Evolutionary conservation across 371 early-diverging fungal genomes (phyloP).

Genomic region (Mortierella polycephala): DNA sequence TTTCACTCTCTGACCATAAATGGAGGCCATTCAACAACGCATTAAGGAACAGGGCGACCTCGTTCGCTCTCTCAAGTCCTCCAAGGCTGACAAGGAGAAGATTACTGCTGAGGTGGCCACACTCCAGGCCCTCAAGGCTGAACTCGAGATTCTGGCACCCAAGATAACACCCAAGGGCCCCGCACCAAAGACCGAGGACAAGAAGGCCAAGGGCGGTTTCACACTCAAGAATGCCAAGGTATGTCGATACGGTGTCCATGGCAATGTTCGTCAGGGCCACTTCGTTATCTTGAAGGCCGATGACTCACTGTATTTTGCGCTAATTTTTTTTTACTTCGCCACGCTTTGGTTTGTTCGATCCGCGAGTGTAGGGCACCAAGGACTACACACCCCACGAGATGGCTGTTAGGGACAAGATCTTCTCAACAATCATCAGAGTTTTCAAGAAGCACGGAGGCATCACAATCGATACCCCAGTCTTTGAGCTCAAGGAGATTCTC

Average conservation of each 20-base stretch:
- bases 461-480: slow-evolving; percentile 99
- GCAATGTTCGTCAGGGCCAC: background rate
- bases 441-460: slow-evolving; percentile 98
- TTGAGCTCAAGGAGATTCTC: slow-evolving; percentile 98
- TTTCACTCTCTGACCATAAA: slow-evolving; percentile 4
- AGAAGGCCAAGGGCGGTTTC: slow-evolving; percentile 58
- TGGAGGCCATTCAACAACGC: slow-evolving; percentile 62
- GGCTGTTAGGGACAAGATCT: slow-evolving; percentile 93
- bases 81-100: slow-evolving; percentile 65
- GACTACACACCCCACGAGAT: slow-evolving; percentile 97
- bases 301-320: slow-evolving; percentile 4
- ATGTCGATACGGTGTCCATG: slow-evolving; percentile 3
- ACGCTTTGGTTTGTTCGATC: background rate
- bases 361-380: slow-evolving; percentile 85
- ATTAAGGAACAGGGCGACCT: slow-evolving; percentile 71
- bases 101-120: slow-evolving; percentile 69
- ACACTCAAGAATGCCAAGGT: slow-evolving; percentile 83
- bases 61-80: slow-evolving; percentile 71
- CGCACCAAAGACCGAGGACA: slow-evolving; percentile 30
- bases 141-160: slow-evolving; percentile 62
- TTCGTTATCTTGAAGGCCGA: background rate
- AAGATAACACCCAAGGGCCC: slow-evolving; percentile 30
- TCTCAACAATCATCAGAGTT: slow-evolving; percentile 83
- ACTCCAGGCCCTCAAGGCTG: slow-evolving; percentile 70
- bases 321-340: slow-evolving; percentile 1